Base-by-base conservation (phyloP, 176 grass and related monocot genomes). In the Oryza brachyantha region DNA sequence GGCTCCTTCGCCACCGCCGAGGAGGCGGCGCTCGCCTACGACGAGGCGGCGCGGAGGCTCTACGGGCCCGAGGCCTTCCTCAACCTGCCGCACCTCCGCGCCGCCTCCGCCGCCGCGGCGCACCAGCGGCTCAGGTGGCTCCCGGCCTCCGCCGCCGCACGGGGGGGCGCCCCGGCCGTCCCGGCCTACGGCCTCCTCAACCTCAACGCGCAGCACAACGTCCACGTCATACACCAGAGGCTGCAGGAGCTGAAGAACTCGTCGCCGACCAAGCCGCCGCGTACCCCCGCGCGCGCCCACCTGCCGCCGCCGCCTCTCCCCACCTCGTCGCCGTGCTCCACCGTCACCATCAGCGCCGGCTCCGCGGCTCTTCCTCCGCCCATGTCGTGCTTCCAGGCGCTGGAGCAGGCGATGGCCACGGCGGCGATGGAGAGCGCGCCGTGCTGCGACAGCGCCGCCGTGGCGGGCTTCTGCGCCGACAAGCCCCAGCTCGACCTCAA, bases 171-270 rank as follows among this genome's bases (percentile, higher is more conserved):
- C 24, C 35, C 40, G 25, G 68, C 68, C 34, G 48, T 93, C 10
- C 96, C 96, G 5, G 72, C 96, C 0, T 99, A 87, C 55, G 96
- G 96, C 55, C 88, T 99, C 25, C 86, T 99, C 71, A 99, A 99
- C 88, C 92, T 99, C 83, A 99, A 91, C 76, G 96, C 92, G 35
- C 96, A 99, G 77, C 96, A 99, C 86, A 99, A 99, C 74, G 96
- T 99, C n/a, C 92, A 99, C 71, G 92, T 89, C 88, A 99, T 99
- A 64, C 90, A 99, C 78, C 96, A 99, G 84, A 88, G 84, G 80
- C 81, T 99, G 21, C 96, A 99, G 75, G 96, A 99, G 81, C 86
- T 99, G 61, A 95, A 95, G 45, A 84, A 57, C 38, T 36, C 11
- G 45, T 31, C 36, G 32, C 34, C 75, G 35, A 36, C 70, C 13